Evolutionary conservation across 2,329 filamentous ascomycete genomes (phyloP).

Genomic region (Penicillium occitanis): DNA sequence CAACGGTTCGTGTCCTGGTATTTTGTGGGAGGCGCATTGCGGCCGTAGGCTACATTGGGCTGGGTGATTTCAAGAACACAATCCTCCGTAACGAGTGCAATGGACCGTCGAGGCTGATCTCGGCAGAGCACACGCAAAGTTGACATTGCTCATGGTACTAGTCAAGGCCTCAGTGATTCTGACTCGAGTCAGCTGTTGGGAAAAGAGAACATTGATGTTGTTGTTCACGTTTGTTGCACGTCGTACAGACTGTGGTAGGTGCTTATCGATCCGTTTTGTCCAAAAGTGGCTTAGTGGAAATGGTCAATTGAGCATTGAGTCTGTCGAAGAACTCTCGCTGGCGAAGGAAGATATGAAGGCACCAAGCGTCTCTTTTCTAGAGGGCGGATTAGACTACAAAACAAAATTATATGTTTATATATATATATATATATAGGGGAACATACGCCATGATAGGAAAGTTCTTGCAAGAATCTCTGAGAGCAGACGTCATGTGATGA

Average conservation of each 20-base stretch:
- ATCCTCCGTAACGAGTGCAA: conserved; percentile 76
- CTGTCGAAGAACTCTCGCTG: background rate
- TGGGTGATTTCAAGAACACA: conserved; percentile 49
- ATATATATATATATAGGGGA: background rate
- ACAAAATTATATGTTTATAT: too few relatives aligned
- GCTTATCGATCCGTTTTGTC: conserved; percentile 8
- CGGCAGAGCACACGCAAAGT: conserved; percentile 75
- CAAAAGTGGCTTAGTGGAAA: background rate
- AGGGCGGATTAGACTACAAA: background rate
- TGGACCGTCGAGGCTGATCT: conserved; percentile 81
- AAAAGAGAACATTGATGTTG: background rate
- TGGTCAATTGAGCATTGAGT: background rate
- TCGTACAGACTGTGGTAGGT: background rate
- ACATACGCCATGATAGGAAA: background rate
- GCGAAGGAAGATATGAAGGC: background rate
- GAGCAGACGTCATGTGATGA: background rate
- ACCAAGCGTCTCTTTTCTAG: too few relatives aligned
- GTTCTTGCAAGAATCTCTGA: background rate
- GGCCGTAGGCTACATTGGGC: conserved; percentile 63
- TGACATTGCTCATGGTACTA: conserved; percentile 46
- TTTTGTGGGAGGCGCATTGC: conserved; percentile 38
- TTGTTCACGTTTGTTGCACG: background rate
- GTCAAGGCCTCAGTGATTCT: background rate
- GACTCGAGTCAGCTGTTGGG: background rate
- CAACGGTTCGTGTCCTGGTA: conserved; percentile 57